Conservation (phyloP, 352 stramenopile species). For the Phytophthora vignae region DNA sequence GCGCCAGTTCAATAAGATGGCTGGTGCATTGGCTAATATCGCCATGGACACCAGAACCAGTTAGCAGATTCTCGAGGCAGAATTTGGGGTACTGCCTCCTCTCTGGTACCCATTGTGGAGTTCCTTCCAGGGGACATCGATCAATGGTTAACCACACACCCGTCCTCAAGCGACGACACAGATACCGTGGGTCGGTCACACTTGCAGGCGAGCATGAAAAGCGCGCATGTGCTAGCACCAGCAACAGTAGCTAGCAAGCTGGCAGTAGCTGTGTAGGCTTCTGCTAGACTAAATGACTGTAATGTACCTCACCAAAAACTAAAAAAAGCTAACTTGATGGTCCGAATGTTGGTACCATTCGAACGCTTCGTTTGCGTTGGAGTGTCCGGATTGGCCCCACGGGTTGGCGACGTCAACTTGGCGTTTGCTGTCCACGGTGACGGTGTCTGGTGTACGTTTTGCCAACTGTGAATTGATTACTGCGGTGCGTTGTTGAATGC, state of each 20-base stretch:
- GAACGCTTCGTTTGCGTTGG: too few species aligned
- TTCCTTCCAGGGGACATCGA: background rate
- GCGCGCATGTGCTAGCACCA: background rate
- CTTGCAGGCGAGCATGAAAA: background rate
- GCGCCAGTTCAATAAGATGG: background rate
- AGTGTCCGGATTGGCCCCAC: too few species aligned
- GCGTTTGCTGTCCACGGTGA: too few species aligned
- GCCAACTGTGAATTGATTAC: too few species aligned
- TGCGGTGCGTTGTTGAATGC: too few species aligned
- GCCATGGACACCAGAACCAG: background rate
- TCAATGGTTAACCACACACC: background rate
- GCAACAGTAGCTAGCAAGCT: background rate
- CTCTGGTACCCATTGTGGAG: background rate
- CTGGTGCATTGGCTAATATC: background rate
- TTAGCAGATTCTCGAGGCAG: background rate
- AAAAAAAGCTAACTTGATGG: too few species aligned
- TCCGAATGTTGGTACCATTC: too few species aligned
- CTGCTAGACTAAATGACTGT: background rate
- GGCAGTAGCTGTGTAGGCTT: slow-evolving; percentile 49
- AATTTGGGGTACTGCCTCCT: too few species aligned
- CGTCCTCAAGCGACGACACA: background rate
- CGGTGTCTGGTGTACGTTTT: too few species aligned
- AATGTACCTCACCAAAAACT: background rate
- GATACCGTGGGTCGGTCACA: background rate
- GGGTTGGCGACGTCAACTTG: too few species aligned